phyloP scores from a whole-genome alignment of 495 filamentous ascomycete species.

The Podospora tetraspora region DNA sequence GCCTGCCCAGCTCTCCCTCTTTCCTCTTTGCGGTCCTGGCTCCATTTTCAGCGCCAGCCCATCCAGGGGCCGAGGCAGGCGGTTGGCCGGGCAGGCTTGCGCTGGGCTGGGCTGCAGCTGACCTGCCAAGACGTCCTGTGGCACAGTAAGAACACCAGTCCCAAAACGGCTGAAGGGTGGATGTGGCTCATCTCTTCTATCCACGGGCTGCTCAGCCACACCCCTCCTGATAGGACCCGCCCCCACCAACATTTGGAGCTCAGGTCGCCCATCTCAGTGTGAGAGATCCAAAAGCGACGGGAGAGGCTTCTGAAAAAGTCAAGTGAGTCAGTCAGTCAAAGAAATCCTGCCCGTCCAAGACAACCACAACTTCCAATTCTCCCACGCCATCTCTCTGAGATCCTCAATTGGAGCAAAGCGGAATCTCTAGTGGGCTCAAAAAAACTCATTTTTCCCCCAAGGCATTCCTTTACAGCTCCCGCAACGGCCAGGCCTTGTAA shows the following conservation, averaged over 20 bases:
- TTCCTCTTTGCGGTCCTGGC: constrained; percentile 18
- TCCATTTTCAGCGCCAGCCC: constrained; percentile 23
- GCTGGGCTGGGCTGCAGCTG: constrained; percentile 12
- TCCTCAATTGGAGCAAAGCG: neutral
- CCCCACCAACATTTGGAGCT: neutral
- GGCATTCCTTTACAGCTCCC: neutral
- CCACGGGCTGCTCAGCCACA: neutral
- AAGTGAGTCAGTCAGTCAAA: constrained; percentile 10
- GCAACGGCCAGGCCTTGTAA: neutral
- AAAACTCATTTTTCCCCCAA: neutral
- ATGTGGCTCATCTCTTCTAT: neutral
- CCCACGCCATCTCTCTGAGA: neutral
- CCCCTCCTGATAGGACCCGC: neutral
- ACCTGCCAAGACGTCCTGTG: constrained; percentile 10
- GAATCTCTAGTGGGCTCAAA: neutral
- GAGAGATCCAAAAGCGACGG: neutral
- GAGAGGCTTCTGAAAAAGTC: neutral
- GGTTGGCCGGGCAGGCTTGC: constrained; percentile 30
- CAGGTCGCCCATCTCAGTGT: neutral
- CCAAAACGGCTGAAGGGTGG: neutral
- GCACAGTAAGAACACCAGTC: neutral
- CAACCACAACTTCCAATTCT: neutral
- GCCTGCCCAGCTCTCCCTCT: neutral
- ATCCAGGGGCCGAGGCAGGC: constrained; percentile 28
- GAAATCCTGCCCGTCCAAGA: constrained; percentile 5